Conservation (phyloP, 805 yeast genomes). For the Candida awuae region DNA sequence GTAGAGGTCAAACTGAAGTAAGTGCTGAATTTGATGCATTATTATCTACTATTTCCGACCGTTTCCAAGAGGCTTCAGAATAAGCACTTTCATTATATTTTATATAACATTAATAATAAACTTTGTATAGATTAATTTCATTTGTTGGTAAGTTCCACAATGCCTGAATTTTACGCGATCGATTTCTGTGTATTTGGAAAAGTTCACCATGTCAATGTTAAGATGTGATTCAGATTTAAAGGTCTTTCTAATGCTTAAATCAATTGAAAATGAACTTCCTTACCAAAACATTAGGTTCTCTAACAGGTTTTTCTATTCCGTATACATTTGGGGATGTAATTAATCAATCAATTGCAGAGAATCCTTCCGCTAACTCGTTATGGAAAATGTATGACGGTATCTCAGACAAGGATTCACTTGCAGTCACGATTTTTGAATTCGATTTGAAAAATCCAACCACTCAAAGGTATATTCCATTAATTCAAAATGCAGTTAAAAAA, state of each 20-base stretch:
- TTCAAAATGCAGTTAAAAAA: conserved; percentile 37
- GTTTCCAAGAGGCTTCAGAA: conserved; percentile 93
- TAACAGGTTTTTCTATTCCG: conserved; percentile 53
- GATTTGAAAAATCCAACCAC: conserved; percentile 36
- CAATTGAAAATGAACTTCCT: conserved; percentile 50
- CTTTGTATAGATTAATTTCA: conserved; percentile 4
- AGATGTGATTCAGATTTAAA: not conserved
- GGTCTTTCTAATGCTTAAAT: not conserved
- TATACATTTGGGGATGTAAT: conserved; percentile 43
- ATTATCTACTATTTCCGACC: conserved; percentile 68
- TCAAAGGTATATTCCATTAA: conserved; percentile 29
- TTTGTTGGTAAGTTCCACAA: not conserved
- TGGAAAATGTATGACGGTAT: conserved; percentile 63
- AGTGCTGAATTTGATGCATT: conserved; percentile 71
- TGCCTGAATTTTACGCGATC: not conserved
- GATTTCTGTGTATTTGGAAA: too few relatives aligned
- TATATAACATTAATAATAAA: not conserved
- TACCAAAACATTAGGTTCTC: conserved; percentile 53
- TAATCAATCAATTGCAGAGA: conserved; percentile 17
- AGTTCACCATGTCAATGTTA: too few relatives aligned
- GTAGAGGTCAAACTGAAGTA: conserved; percentile 76
- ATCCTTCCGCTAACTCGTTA: conserved; percentile 30
- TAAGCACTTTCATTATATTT: conserved; percentile 27
- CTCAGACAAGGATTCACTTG: conserved; percentile 41
- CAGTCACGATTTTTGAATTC: conserved; percentile 61